These are phyloP conservation scores for Lachnum nothofagi DNA, from an alignment of 2,329 filamentous ascomycete species.

Conservation along the genomic window DNA sequence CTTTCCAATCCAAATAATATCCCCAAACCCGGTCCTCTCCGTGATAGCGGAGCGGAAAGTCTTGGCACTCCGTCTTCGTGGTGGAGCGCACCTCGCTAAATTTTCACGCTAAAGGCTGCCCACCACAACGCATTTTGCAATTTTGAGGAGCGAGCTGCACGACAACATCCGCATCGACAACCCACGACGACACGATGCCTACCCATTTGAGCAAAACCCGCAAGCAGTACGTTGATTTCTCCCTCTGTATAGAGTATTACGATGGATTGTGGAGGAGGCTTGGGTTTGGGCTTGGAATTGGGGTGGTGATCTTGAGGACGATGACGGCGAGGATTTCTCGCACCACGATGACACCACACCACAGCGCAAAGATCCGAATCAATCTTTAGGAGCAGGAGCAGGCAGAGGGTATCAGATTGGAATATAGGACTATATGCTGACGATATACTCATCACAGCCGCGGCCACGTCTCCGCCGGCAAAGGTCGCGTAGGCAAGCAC, in stretches of 20 bases:
- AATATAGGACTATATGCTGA: slow-evolving; percentile 29
- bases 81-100: too few relatives aligned
- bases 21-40: too few relatives aligned
- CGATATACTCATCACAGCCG: slow-evolving; percentile 54
- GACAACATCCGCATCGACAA: slow-evolving; percentile 25
- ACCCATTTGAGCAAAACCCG: slow-evolving; percentile 70
- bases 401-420: not conserved
- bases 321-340: not conserved
- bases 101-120: too few relatives aligned
- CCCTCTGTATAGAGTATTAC: slow-evolving; percentile 2
- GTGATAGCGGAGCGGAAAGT: too few relatives aligned
- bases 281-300: not conserved
- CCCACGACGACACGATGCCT: slow-evolving; percentile 58
- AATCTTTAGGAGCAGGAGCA: not conserved
- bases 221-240: slow-evolving; percentile 60
- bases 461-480: slow-evolving; percentile 96
- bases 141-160: too few relatives aligned
- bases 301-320: not conserved
- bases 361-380: not conserved
- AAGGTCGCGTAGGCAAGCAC: slow-evolving; percentile 99
- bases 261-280: not conserved
- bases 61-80: too few relatives aligned
- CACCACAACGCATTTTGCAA: too few relatives aligned
- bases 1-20: too few relatives aligned
- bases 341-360: not conserved